Evolutionary conservation across 2,329 filamentous ascomycete genomes (phyloP).

Genomic region (Mariannaea sp.): DNA sequence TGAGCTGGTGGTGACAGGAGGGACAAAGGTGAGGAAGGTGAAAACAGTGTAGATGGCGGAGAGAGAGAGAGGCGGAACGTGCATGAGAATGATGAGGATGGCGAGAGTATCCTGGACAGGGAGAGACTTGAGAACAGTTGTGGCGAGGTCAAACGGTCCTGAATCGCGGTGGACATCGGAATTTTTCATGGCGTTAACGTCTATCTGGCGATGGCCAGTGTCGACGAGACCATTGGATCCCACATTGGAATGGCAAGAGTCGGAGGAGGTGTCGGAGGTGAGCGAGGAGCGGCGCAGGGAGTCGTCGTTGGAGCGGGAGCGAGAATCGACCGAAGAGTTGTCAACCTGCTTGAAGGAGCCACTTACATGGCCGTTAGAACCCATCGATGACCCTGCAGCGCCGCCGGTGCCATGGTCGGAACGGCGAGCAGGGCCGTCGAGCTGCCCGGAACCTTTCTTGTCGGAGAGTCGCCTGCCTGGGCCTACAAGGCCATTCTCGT

Average conservation of each 20-base stretch:
- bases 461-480: slow-evolving; percentile 46
- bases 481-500: slow-evolving; percentile 87
- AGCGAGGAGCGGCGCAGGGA: slow-evolving; percentile 54
- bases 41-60: slow-evolving; percentile 92
- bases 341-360: slow-evolving; percentile 43
- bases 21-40: slow-evolving; percentile 89
- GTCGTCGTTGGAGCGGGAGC: slow-evolving; percentile 48
- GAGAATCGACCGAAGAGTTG: slow-evolving; percentile 47
- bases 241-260: slow-evolving; percentile 52
- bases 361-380: slow-evolving; percentile 40
- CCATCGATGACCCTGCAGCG: slow-evolving; percentile 40
- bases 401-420: slow-evolving; percentile 40
- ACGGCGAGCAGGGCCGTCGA: slow-evolving; percentile 47
- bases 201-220: slow-evolving; percentile 66
- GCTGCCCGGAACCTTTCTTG: slow-evolving; percentile 53
- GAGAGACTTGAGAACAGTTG: slow-evolving; percentile 86
- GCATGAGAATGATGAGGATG: slow-evolving; percentile 93
- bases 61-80: slow-evolving; percentile 85
- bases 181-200: slow-evolving; percentile 72
- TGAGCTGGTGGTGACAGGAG: slow-evolving; percentile 77
- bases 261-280: slow-evolving; percentile 61
- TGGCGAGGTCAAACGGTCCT: slow-evolving; percentile 75
- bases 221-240: slow-evolving; percentile 46
- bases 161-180: slow-evolving; percentile 70
- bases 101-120: slow-evolving; percentile 94